These are phyloP conservation scores for Melampsora larici-populina DNA, from an alignment of 1,284 basidiomycete species.

Conservation along the genomic window DNA sequence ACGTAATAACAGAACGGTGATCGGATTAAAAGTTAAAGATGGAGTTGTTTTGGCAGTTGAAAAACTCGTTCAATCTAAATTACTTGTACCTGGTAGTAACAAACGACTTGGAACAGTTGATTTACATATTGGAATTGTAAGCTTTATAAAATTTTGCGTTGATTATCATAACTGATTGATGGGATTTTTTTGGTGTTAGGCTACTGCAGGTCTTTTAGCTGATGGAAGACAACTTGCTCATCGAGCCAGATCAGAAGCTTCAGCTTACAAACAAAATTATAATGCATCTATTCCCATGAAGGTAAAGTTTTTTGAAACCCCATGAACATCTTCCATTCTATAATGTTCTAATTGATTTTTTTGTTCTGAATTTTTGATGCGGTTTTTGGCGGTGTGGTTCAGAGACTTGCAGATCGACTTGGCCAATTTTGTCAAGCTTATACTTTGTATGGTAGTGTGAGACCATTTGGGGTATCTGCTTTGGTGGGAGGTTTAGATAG, in stretches of 20 bases:
- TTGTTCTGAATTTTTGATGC: conserved; percentile 4
- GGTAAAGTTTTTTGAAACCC: conserved; percentile 58
- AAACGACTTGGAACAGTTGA: conserved; percentile 89
- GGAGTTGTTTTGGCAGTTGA: conserved; percentile 93
- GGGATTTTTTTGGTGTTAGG: conserved; percentile 57
- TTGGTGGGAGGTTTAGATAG: conserved; percentile 88
- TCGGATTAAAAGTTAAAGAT: conserved; percentile 87
- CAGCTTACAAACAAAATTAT: conserved; percentile 72
- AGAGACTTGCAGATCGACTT: conserved; percentile 79
- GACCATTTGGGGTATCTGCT: conserved; percentile 92
- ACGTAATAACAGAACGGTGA: conserved; percentile 66
- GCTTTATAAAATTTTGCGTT: conserved; percentile 45
- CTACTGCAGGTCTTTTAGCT: conserved; percentile 86
- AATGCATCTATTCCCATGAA: conserved; percentile 74
- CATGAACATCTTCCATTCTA: neutral
- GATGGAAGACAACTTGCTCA: conserved; percentile 87
- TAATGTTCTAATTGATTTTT: neutral
- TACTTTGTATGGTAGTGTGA: conserved; percentile 95
- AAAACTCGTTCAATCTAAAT: conserved; percentile 95
- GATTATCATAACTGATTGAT: neutral
- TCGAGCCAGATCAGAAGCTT: conserved; percentile 79
- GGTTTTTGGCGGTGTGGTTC: conserved; percentile 37
- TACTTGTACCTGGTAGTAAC: conserved; percentile 89
- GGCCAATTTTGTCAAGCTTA: conserved; percentile 89
- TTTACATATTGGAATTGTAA: conserved; percentile 83